Percentiles rank a stretch among this genome's conserved stretches.
Evolutionary conservation across 495 filamentous ascomycete genomes (phyloP).

Genomic region (Cairneyella variabilis): DNA sequence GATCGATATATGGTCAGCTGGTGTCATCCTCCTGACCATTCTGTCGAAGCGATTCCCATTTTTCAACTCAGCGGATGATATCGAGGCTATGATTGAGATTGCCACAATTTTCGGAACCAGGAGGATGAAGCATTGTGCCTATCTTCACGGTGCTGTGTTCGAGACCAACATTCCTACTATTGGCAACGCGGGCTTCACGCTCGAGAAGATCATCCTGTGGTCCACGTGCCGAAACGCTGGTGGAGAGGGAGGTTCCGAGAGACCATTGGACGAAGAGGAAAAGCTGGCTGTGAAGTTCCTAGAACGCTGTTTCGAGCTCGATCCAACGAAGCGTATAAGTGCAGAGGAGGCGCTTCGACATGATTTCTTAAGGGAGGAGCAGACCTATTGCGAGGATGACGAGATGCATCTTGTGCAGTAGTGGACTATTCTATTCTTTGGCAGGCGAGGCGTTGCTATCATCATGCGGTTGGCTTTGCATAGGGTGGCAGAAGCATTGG

Average conservation of each 20-base stretch:
- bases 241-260: conserved; percentile 34
- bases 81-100: conserved; percentile 96
- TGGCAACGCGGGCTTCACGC: conserved; percentile 73
- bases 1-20: conserved; percentile 96
- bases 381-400: conserved; percentile 32
- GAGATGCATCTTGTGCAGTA: conserved; percentile 45
- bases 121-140: conserved; percentile 76
- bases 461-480: too few relatives aligned
- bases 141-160: conserved; percentile 79
- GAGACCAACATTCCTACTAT: conserved; percentile 90
- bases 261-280: conserved; percentile 54
- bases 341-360: conserved; percentile 68
- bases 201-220: conserved; percentile 95
- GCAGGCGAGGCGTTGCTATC: too few relatives aligned
- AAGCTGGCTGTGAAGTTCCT: conserved; percentile 64
- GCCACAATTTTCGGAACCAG: conserved; percentile 87
- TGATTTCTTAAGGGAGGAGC: conserved; percentile 59
- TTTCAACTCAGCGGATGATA: conserved; percentile 94
- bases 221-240: conserved; percentile 60
- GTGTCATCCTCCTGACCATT: conserved; percentile 89
- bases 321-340: conserved; percentile 66
- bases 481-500: neutral
- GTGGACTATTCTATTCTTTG: too few relatives aligned
- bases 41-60: conserved; percentile 90
- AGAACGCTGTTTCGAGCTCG: conserved; percentile 64